Percentiles rank a stretch among this genome's conserved stretches.
phyloP scores from a whole-genome alignment of 192 early-diverging fungal species.

The Gonapodya prolifera region DNA sequence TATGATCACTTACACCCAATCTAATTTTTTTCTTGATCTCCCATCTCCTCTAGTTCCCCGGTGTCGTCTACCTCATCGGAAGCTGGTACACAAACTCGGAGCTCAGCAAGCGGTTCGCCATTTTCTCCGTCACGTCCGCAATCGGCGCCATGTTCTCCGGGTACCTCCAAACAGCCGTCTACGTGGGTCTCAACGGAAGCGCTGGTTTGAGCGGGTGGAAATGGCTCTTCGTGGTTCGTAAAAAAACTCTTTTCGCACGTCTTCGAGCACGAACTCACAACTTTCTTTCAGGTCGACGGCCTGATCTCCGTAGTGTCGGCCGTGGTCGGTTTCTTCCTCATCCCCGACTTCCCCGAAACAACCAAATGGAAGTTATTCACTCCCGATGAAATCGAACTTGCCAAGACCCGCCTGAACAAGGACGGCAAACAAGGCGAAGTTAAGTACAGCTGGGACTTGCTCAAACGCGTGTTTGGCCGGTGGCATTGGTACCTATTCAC shows the following conservation, averaged over 20 bases:
- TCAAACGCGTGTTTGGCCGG: background rate
- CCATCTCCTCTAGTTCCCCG: background rate
- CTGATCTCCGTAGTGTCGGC: background rate
- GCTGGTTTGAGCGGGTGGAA: background rate
- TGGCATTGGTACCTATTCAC: slow-evolving; percentile 5
- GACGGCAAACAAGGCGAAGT: background rate
- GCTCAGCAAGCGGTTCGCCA: background rate
- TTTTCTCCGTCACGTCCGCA: background rate
- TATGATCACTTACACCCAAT: no score
- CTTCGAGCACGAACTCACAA: no score
- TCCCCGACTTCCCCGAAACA: slow-evolving; percentile 1
- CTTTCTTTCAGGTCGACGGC: background rate
- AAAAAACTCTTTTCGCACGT: no score
- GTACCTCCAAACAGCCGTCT: slow-evolving; percentile 2
- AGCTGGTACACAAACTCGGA: slow-evolving; percentile 1
- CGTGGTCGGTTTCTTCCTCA: background rate
- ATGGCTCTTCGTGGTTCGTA: background rate
- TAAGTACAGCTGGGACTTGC: slow-evolving; percentile 1
- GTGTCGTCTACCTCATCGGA: background rate
- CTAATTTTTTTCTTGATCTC: no score
- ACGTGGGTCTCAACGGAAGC: background rate
- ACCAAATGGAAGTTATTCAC: slow-evolving; percentile 5
- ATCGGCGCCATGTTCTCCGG: slow-evolving; percentile 6
- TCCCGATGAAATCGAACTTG: background rate
- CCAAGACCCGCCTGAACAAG: background rate